Evolutionary conservation across 2,329 filamentous ascomycete genomes (phyloP).

Genomic region (Domatiomyces catenatus): DNA sequence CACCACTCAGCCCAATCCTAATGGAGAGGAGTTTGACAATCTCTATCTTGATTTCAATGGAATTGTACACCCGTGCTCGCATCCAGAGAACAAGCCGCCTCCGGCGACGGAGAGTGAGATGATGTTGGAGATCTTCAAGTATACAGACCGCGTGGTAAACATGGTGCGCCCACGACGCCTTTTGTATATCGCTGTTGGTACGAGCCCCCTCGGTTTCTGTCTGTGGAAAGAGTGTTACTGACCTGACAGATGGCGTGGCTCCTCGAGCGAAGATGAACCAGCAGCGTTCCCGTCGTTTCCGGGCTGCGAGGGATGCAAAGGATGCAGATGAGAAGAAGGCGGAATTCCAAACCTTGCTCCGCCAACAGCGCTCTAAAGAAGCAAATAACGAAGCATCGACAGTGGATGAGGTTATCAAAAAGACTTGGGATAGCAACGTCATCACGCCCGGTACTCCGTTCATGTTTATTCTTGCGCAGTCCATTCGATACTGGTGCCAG

Average conservation of each 20-base stretch:
- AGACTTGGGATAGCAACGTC: constrained; percentile 77
- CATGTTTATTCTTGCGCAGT: constrained; percentile 87
- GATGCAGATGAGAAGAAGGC: constrained; percentile 87
- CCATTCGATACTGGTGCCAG: constrained; percentile 87
- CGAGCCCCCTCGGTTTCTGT: constrained; percentile 21
- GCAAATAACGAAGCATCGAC: constrained; percentile 43
- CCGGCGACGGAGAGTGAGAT: constrained; percentile 95
- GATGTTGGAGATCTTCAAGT: constrained; percentile 97
- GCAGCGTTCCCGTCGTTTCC: constrained; percentile 87
- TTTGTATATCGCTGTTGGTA: constrained; percentile 92
- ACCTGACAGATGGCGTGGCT: constrained; percentile 65
- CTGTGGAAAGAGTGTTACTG: constrained; percentile 1
- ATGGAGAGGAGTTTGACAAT: constrained; percentile 96
- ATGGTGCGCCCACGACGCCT: constrained; percentile 95
- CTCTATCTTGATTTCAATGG: constrained; percentile 99
- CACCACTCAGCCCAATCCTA: constrained; percentile 71
- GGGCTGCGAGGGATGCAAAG: constrained; percentile 81
- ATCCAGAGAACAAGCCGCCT: constrained; percentile 82
- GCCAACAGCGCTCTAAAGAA: constrained; percentile 52
- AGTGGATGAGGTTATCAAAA: constrained; percentile 51
- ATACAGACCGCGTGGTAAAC: constrained; percentile 96
- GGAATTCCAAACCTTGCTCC: constrained; percentile 71
- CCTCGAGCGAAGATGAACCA: constrained; percentile 99
- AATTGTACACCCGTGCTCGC: constrained; percentile 96
- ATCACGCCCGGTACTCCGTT: constrained; percentile 97